Base-by-base conservation (phyloP, 2,329 filamentous ascomycete species). In the Trichophyton schoenleinii region DNA sequence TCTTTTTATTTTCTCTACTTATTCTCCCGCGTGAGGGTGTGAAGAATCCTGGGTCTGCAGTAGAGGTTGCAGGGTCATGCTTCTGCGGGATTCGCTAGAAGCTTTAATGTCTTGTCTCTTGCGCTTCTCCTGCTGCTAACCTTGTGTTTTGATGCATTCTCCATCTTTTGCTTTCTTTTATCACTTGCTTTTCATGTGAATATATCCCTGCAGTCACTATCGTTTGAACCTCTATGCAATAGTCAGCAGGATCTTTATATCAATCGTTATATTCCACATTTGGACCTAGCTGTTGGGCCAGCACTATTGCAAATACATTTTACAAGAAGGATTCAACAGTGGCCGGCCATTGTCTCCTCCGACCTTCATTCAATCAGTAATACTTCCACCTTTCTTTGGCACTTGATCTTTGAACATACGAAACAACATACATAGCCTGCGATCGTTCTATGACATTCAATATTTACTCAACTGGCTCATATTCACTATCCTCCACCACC, bases 141-240 rank as follows among this genome's bases (percentile, higher is more conserved):
- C 58, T 46, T 18, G 20, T 28, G 5, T 52, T 42, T 44, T 42
- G 20, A 49, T 62, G 55, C 25, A 34, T 64, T 52, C 60, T 48
- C 58, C 59, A 58, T 58, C 64, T 62, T 66, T 64, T 52, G 28
- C 59, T 44, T 59, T 57, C 57, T 58, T 64, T 63, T 66, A 60
- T 64, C 34, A 4, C 34, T 38, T 38, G 34, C 64, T 62, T 25
- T 59, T 34, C 44, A 49, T 48, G 31, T 59, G 58, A 59, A 59
- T 22, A 49, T 15, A 55, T 15, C 52, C 25, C 34, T 36, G 15
- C 8, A 8, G 55, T 42, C 55, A 42, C 22, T 13, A 18, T 36
- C 22, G n/a, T 57, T 57, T 57, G 22, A 20, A 36, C 18, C n/a
- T 22, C 22, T 28, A 36, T 28, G 36, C 15, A 41, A 11, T 9